phyloP scores from a whole-genome alignment of 1,284 basidiomycete genomes.

The Grifola frondosa region DNA sequence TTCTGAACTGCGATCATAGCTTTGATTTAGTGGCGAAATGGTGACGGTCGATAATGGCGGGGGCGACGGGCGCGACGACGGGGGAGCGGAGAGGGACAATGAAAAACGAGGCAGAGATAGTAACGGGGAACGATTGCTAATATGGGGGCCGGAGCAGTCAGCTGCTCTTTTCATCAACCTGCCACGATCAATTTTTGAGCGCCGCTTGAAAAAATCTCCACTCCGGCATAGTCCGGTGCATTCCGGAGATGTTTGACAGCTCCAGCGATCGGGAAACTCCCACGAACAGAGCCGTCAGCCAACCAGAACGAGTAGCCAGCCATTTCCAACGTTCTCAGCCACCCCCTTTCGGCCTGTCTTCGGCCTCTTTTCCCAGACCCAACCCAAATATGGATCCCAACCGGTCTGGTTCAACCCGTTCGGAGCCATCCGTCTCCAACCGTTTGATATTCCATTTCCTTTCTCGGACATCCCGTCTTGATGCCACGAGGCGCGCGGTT shows the following conservation, averaged over 20 bases:
- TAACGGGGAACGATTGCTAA: constrained; percentile 24
- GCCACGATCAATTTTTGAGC: constrained; percentile 17
- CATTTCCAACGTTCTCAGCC: too few species aligned
- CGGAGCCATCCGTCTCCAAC: too few species aligned
- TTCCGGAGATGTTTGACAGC: constrained; percentile 16
- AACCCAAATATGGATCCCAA: too few species aligned
- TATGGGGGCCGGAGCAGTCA: constrained; percentile 14
- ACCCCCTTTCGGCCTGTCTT: too few species aligned
- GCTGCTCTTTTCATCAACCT: constrained; percentile 22
- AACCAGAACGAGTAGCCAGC: too few species aligned
- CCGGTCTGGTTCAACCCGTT: too few species aligned
- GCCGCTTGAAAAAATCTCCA: constrained; percentile 16
- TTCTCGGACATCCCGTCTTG: too few species aligned
- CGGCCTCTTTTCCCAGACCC: too few species aligned
- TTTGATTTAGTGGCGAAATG: constrained; percentile 19
- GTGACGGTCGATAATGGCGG: constrained; percentile 27
- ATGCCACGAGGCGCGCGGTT: too few species aligned
- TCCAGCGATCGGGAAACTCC: constrained; percentile 6
- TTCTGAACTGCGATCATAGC: constrained; percentile 69
- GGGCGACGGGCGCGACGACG: constrained; percentile 30
- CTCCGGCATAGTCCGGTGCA: constrained; percentile 16
- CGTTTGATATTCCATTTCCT: too few species aligned
- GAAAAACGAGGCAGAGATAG: constrained; percentile 29
- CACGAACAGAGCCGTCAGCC: too few species aligned
- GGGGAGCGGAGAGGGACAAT: constrained; percentile 17